phyloP scores from a whole-genome alignment of 192 early-diverging fungal species.

The Piromyces finnis region DNA sequence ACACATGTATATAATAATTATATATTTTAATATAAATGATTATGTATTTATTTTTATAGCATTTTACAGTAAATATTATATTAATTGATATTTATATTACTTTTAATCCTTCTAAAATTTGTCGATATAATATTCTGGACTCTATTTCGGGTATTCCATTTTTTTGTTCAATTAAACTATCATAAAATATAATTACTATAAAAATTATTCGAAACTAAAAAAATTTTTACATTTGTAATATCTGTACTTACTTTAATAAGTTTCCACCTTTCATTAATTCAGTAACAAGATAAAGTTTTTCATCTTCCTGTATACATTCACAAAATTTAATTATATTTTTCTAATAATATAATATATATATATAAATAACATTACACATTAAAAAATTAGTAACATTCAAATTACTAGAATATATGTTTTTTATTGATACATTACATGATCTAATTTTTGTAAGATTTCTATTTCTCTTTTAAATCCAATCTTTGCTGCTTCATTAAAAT shows the following conservation, averaged over 20 bases:
- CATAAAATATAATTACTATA: neutral
- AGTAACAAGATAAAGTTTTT: neutral
- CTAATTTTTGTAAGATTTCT: neutral
- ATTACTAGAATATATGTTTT: too few species aligned
- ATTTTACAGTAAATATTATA: too few species aligned
- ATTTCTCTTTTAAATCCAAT: neutral
- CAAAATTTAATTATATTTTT: neutral
- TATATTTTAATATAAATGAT: too few species aligned
- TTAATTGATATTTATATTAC: too few species aligned
- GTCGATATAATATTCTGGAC: neutral
- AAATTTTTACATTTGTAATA: too few species aligned
- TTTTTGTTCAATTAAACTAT: neutral
- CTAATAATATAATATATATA: neutral
- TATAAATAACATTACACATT: too few species aligned
- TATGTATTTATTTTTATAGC: too few species aligned
- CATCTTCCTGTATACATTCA: neutral
- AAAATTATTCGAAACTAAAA: too few species aligned
- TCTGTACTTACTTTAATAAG: neutral
- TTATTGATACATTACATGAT: neutral
- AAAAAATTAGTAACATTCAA: too few species aligned
- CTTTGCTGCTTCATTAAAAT: neutral
- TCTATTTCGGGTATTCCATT: neutral
- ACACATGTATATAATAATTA: too few species aligned
- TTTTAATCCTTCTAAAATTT: neutral
- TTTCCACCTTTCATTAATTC: neutral